Percentiles rank a stretch among this genome's conserved stretches.
phyloP scores from a whole-genome alignment of 2,329 filamentous ascomycete species.

The Cladophialophora immunda region DNA sequence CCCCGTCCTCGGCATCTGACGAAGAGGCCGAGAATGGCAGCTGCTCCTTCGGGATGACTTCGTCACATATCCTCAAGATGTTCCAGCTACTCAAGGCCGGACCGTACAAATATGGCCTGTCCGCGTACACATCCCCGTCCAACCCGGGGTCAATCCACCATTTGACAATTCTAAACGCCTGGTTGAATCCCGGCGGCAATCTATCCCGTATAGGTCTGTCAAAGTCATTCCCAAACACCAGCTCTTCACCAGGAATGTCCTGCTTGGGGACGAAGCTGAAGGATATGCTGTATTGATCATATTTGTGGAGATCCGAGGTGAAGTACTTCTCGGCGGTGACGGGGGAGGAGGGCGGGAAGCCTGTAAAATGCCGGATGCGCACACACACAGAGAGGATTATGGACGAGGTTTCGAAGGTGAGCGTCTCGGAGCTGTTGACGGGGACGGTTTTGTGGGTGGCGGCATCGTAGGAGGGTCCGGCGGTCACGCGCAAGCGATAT shows the following conservation, averaged over 20 bases:
- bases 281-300: slow-evolving; percentile 85
- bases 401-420: slow-evolving; percentile 69
- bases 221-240: slow-evolving; percentile 96
- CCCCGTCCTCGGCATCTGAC: background rate
- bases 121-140: slow-evolving; percentile 88
- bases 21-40: background rate
- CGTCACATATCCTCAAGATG: slow-evolving; percentile 65
- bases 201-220: slow-evolving; percentile 87
- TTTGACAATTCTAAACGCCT: slow-evolving; percentile 83
- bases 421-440: slow-evolving; percentile 74
- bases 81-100: slow-evolving; percentile 84
- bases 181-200: slow-evolving; percentile 84
- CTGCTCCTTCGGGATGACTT: slow-evolving; percentile 33
- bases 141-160: slow-evolving; percentile 92
- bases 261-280: slow-evolving; percentile 79
- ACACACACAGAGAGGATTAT: slow-evolving; percentile 78
- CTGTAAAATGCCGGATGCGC: slow-evolving; percentile 71
- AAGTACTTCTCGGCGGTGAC: slow-evolving; percentile 77
- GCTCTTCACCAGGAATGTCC: slow-evolving; percentile 71
- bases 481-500: slow-evolving; percentile 83
- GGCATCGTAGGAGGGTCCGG: slow-evolving; percentile 77
- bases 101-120: slow-evolving; percentile 86
- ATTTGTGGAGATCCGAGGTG: slow-evolving; percentile 70
- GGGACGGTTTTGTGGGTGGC: slow-evolving; percentile 75
- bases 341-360: slow-evolving; percentile 77